phyloP scores from a whole-genome alignment of 768 basidiomycete genomes.

The Clitopilus hobsonii region DNA sequence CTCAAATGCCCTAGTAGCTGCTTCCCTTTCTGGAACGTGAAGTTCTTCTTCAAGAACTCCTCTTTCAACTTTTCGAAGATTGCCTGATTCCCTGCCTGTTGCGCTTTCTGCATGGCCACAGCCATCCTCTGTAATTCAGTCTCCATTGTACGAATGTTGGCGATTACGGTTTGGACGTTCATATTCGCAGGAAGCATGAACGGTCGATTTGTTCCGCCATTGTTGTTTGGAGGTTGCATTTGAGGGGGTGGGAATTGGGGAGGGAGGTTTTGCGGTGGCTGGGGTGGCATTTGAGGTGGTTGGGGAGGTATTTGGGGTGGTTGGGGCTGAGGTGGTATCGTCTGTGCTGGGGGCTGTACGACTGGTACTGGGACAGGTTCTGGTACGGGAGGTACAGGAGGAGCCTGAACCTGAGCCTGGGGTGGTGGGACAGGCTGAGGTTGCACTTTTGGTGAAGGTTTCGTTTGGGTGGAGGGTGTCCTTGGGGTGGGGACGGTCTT shows the following conservation, averaged over 20 bases:
- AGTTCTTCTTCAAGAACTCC: slow-evolving; percentile 12
- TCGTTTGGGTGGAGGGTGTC: slow-evolving; percentile 18
- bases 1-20: neutral
- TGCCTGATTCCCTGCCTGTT: slow-evolving; percentile 13
- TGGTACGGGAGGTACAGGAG: too few relatives aligned
- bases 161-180: neutral
- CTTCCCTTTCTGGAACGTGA: slow-evolving; percentile 1
- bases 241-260: too few relatives aligned
- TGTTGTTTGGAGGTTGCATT: too few relatives aligned
- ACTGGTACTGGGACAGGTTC: too few relatives aligned
- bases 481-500: slow-evolving; percentile 14
- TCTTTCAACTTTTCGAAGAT: slow-evolving; percentile 7
- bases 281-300: slow-evolving; percentile 4
- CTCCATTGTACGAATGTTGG: slow-evolving; percentile 11
- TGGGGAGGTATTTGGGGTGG: slow-evolving; percentile 10
- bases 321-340: slow-evolving; percentile 18
- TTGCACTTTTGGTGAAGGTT: slow-evolving; percentile 11
- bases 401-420: neutral
- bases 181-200: too few relatives aligned
- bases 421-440: slow-evolving; percentile 3
- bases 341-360: too few relatives aligned
- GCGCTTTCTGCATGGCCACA: slow-evolving; percentile 9
- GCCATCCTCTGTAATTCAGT: slow-evolving; percentile 11
- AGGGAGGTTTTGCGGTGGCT: slow-evolving; percentile 3
- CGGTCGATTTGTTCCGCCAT: too few relatives aligned